Evolutionary conservation across 768 basidiomycete species (phyloP).

Genomic region (Auricularia cornea): DNA sequence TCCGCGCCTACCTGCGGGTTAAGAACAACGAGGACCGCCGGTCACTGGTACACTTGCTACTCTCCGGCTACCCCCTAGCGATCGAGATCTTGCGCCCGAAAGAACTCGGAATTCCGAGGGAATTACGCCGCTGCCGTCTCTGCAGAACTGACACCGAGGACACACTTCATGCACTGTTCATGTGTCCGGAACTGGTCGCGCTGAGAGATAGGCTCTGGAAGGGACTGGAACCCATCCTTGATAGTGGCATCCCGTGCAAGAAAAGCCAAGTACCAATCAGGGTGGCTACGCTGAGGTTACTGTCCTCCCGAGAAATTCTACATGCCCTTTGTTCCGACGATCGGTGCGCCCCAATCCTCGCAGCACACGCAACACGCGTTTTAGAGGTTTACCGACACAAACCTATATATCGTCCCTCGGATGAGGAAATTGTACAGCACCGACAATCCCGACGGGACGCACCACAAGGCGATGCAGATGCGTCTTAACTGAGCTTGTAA

Average conservation of each 20-base stretch:
- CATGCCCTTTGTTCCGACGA: background rate
- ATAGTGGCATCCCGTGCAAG: background rate
- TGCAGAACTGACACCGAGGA: background rate
- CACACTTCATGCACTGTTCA: background rate
- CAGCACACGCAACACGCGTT: background rate
- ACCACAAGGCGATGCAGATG: background rate
- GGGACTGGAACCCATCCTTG: too few relatives aligned
- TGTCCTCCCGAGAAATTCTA: background rate
- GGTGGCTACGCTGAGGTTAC: background rate
- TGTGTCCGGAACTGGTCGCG: background rate
- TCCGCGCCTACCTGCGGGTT: constrained; percentile 12
- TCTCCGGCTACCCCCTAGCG: constrained; percentile 11
- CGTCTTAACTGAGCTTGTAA: background rate
- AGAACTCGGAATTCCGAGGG: background rate
- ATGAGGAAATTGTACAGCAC: background rate
- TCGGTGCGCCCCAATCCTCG: background rate
- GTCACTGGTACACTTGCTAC: constrained; percentile 7
- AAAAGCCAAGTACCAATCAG: background rate
- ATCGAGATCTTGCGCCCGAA: constrained; percentile 5
- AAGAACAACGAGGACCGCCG: constrained; percentile 1
- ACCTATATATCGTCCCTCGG: background rate
- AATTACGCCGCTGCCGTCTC: background rate
- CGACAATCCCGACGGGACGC: background rate
- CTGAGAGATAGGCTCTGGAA: background rate
- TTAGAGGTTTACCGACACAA: background rate